Conservation (phyloP, 495 filamentous ascomycete species). For the Penicillium alfredii region DNA sequence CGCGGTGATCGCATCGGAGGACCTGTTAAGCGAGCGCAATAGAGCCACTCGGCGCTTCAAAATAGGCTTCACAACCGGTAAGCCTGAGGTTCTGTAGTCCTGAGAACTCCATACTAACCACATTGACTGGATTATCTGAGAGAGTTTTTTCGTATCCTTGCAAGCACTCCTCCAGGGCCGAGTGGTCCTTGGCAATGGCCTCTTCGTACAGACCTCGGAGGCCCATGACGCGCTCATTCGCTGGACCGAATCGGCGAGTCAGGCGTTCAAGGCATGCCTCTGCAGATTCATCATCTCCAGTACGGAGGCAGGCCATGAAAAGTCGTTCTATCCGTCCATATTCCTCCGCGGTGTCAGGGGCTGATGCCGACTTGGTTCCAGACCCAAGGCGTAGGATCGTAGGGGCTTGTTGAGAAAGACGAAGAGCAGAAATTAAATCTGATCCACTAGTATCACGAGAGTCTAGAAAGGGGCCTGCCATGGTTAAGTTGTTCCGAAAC, state of each 20-base stretch:
- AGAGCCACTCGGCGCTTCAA: slow-evolving; percentile 81
- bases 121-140: slow-evolving; percentile 68
- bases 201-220: slow-evolving; percentile 80
- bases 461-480: no score
- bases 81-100: slow-evolving; percentile 6
- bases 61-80: slow-evolving; percentile 54
- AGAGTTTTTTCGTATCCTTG: slow-evolving; percentile 72
- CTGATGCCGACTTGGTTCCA: slow-evolving; percentile 44
- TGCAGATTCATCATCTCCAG: slow-evolving; percentile 75
- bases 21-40: slow-evolving; percentile 61
- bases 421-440: slow-evolving; percentile 50
- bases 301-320: slow-evolving; percentile 75
- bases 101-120: slow-evolving; percentile 47
- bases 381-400: slow-evolving; percentile 51
- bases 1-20: slow-evolving; percentile 65
- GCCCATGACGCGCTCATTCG: slow-evolving; percentile 78
- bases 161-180: slow-evolving; percentile 60
- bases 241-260: slow-evolving; percentile 68
- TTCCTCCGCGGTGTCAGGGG: slow-evolving; percentile 65
- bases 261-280: slow-evolving; percentile 66
- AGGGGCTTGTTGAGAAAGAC: slow-evolving; percentile 73
- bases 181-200: slow-evolving; percentile 61
- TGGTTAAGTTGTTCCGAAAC: no score
- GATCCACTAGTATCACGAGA: slow-evolving; percentile 24
- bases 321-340: slow-evolving; percentile 85